phyloP scores from a whole-genome alignment of 2,329 filamentous ascomycete species.

The Polytolypa hystricis region DNA sequence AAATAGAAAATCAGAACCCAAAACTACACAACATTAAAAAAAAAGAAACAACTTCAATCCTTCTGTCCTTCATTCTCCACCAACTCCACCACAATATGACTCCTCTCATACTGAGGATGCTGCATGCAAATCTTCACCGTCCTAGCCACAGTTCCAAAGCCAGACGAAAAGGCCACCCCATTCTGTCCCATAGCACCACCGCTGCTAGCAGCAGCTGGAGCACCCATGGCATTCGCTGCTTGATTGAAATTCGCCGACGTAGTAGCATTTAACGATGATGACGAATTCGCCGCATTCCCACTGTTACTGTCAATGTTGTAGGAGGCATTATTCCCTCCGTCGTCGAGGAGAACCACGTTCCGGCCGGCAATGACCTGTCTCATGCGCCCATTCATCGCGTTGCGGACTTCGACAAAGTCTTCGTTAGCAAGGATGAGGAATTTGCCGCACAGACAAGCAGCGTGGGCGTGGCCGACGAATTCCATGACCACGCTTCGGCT shows the following conservation, averaged over 20 bases:
- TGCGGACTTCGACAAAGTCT: conserved; percentile 93
- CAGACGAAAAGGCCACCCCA: conserved; percentile 26
- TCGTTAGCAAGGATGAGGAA: conserved; percentile 90
- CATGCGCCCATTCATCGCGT: conserved; percentile 87
- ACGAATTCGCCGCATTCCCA: too few species aligned
- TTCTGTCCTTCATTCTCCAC: conserved; percentile 78
- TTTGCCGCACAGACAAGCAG: conserved; percentile 78
- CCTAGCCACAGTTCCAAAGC: conserved; percentile 37
- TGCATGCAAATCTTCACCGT: conserved; percentile 93
- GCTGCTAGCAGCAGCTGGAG: too few species aligned
- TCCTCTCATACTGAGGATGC: conserved; percentile 74
- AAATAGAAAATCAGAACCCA: not conserved
- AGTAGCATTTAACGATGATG: too few species aligned
- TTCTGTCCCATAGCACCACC: too few species aligned
- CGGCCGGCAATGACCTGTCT: conserved; percentile 88
- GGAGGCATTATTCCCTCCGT: conserved; percentile 50
- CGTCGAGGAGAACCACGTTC: conserved; percentile 83
- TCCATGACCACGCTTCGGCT: conserved; percentile 93
- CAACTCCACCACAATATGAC: conserved; percentile 85
- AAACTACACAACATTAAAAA: not conserved
- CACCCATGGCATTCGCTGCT: conserved; percentile 17
- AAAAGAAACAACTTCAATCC: conserved; percentile 22
- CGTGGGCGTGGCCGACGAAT: conserved; percentile 86
- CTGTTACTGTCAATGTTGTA: conserved; percentile 26
- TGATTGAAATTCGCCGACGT: conserved; percentile 9